Base-by-base conservation (phyloP, 139 green algal species). In the Nannochloris sp. region DNA sequence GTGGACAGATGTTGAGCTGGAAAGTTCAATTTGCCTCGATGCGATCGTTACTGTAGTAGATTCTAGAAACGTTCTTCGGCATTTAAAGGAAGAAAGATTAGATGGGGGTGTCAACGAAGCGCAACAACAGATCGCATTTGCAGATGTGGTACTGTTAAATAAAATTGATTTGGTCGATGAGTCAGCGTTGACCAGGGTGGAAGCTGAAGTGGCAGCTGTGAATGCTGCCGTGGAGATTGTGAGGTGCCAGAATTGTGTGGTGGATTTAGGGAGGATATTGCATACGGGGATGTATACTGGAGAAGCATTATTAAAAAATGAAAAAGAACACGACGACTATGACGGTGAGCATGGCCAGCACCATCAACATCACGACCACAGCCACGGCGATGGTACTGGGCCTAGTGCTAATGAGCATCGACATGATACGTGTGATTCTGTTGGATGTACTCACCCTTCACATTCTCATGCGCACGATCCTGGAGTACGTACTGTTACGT, bases 1-100 rank as follows among this genome's bases (percentile, higher is more conserved):
- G 35, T 96, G 89, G 90, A 89, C 84, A 0, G 90, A 97, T 54
- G 69, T 77, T 8, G 83, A 95, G 73, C 74, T 96, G 33, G 85
- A 96, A 64, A 72, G 74, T 30, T 67, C 65, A 29, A 69, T 92
- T 1, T 71, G 67, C 36, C 74, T 96, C 33, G 90, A 96, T 70
- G 72, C 69, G 19, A 83, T 96, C n/a, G 80, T 96, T 42, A 89
- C 86, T 4, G 89, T 96, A 10, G 89, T 92, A 45, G 90, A 96
- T 62, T 84, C 72, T 4, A 58, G 73, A 31, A 85, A 94, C 77
- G 76, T 93, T 4, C 27, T 42, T 32, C 68, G 67, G 12, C 86
- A 95, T 72, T 74, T 96, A 51, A 34, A 69, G 0, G 77, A 85
- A 23, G 9, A 12, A 29, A 65, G 77, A 2, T 12, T 67, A 3